Base-by-base conservation (phyloP, 352 stramenopile species). In the Phytopythium aichiense region DNA sequence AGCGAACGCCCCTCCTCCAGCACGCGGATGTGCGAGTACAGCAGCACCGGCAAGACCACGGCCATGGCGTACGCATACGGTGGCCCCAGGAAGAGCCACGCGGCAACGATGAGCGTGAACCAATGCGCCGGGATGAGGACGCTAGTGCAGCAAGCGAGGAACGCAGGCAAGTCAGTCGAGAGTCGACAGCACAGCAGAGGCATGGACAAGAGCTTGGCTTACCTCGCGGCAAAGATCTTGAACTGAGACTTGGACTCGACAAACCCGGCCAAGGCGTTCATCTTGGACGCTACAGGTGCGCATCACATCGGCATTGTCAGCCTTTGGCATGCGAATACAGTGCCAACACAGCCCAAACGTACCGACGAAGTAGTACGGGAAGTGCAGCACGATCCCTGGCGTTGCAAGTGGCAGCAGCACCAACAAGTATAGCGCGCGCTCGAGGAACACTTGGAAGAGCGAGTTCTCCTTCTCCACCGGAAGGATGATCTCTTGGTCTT, bases 331-430 rank as follows among this genome's bases (percentile, higher is more conserved):
- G 37, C 16, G 46, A 33, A 60, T 28, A 15, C 55, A 30, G 23
- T 25, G 9, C 20, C 40, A 2, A 20, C 18, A 5, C 37, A 40
- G 20, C 15, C 28, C 12, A 2, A 8, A 73, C 78, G 56, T 73
- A 88, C 80, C 84, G 45, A 92, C 75, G 65, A 92, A 88, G 59
- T 91, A 92, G 61, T 90, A 91, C 1, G 84, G 84, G 8, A 88
- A 76, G 70, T 91, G 87, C 22, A 92, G 72, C 61, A 91, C 69
- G 57, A 92, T 59, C 1, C 79, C 81, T 0, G 84, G 81, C 22
- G 74, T 88, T 1, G 76, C 83, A n/a, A 92, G 61, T 23, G 84
- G 81, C 20, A 92, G 52, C 33, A 92, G 63, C 58, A 92, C 79
- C 7, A 91, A 46, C 49, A 92, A 55, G 54, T 86, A 92, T 57